Base-by-base conservation (phyloP, 306 rosid species). In the Lathyrus oleraceus region DNA sequence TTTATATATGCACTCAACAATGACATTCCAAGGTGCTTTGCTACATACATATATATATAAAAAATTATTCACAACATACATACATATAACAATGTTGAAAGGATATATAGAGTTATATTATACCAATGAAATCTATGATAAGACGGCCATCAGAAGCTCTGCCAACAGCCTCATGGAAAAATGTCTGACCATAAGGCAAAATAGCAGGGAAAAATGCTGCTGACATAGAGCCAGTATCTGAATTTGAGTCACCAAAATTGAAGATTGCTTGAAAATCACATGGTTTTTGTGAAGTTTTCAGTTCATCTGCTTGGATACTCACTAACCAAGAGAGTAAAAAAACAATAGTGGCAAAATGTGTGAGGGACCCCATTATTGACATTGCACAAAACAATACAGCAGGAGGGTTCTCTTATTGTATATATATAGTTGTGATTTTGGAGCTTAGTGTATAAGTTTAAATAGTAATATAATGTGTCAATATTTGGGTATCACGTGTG, bases 171-270 rank as follows among this genome's bases (percentile, higher is more conserved):
- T 86, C 49, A 60, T 82, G 85, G 74, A 90, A 90, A 72, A 78
- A 87, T 3, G 94, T 90, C 30, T 87, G 67, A 5, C 96, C 96
- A 32, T 56, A 75, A 0, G 92, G 96, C 19, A 79, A 69, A 42
- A 30, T 74, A 30, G 73, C 63, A 1, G 82, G 87, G 73, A 60
- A 86, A 65, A 88, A 84, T 48, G 91, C 88, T 17, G 95, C 86
- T 2, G 92, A 78, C 71, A 71, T 79, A 59, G 81, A 83, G 1
- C 91, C 91, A 11, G 97, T 89, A 39, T 89, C 96, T 17, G 96
- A 89, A 61, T 89, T 89, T 2, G 87, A 89, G 51, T 89, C 96
- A 14, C 91, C 93, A 56, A 89, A 87, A 81, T 85, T 87, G 82
- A 85, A 89, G 16, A 89, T 83, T 10, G 96, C 84, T 7, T 78